phyloP scores from a whole-genome alignment of 1,284 basidiomycete genomes.

The Meira nashicola region DNA sequence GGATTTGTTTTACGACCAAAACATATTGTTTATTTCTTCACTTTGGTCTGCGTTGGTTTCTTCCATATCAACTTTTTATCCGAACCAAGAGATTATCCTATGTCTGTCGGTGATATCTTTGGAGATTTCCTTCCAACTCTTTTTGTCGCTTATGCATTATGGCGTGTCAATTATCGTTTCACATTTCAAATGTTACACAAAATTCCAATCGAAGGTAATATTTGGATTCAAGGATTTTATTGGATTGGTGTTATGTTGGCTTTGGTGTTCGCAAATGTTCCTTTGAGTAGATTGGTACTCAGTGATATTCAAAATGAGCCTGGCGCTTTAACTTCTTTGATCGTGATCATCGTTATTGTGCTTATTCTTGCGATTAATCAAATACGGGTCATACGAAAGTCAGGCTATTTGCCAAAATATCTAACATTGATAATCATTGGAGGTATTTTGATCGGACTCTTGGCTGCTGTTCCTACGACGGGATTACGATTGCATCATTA shows the following conservation, averaged over 20 bases:
- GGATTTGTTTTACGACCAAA: slow-evolving; percentile 71
- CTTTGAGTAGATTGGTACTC: slow-evolving; percentile 60
- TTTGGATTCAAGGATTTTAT: slow-evolving; percentile 72
- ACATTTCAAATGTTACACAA: slow-evolving; percentile 67
- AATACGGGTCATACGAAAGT: slow-evolving; percentile 73
- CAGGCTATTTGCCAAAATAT: slow-evolving; percentile 74
- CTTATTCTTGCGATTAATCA: slow-evolving; percentile 55
- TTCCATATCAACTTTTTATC: slow-evolving; percentile 80
- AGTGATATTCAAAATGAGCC: slow-evolving; percentile 67
- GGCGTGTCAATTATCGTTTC: slow-evolving; percentile 71
- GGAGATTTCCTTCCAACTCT: slow-evolving; percentile 71
- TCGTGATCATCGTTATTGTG: slow-evolving; percentile 65
- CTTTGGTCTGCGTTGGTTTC: slow-evolving; percentile 74
- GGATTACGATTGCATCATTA: slow-evolving; percentile 58
- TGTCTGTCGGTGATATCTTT: slow-evolving; percentile 63
- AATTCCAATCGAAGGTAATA: slow-evolving; percentile 66
- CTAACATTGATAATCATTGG: slow-evolving; percentile 57
- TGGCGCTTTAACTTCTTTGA: slow-evolving; percentile 68
- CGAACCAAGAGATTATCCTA: slow-evolving; percentile 62
- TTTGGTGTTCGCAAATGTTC: slow-evolving; percentile 45
- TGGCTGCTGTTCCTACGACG: slow-evolving; percentile 64
- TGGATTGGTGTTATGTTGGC: slow-evolving; percentile 64
- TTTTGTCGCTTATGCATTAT: slow-evolving; percentile 74
- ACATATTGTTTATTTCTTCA: slow-evolving; percentile 64
- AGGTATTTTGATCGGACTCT: slow-evolving; percentile 64